Evolutionary conservation across 805 yeast species (phyloP).

Genomic region (Ogataea trehalophila): DNA sequence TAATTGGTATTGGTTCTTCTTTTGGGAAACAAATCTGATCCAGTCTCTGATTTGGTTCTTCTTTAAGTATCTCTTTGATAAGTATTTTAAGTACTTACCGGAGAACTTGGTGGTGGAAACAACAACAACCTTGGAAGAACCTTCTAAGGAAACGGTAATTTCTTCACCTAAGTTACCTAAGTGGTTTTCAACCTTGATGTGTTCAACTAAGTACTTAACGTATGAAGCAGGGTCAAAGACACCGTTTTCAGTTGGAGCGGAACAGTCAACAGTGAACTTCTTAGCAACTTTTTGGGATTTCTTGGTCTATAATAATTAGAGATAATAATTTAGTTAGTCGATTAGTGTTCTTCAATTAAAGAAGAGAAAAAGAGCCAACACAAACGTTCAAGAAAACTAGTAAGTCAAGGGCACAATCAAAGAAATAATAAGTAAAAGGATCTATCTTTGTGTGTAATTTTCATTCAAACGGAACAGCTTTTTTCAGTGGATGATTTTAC

Average conservation of each 20-base stretch:
- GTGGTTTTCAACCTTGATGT: slow-evolving; percentile 97
- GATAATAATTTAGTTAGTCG: slow-evolving; percentile 7
- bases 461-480: slow-evolving; percentile 12
- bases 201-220: slow-evolving; percentile 97
- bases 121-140: slow-evolving; percentile 84
- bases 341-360: neutral
- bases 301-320: slow-evolving; percentile 53
- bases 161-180: slow-evolving; percentile 96
- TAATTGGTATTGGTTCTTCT: slow-evolving; percentile 93
- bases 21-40: slow-evolving; percentile 97
- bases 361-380: neutral
- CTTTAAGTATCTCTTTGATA: slow-evolving; percentile 99
- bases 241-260: slow-evolving; percentile 96
- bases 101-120: slow-evolving; percentile 92
- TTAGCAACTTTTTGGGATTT: slow-evolving; percentile 69
- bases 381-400: slow-evolving; percentile 1
- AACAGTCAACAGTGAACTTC: slow-evolving; percentile 92
- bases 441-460: slow-evolving; percentile 8
- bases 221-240: slow-evolving; percentile 96
- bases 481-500: neutral
- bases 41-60: slow-evolving; percentile 99
- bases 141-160: slow-evolving; percentile 82
- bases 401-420: slow-evolving; percentile 1
- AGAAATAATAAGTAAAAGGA: slow-evolving; percentile 5
- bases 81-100: slow-evolving; percentile 99